Evolutionary conservation across 352 stramenopile species (phyloP).

Genomic region (Phytophthora cryptogea): DNA sequence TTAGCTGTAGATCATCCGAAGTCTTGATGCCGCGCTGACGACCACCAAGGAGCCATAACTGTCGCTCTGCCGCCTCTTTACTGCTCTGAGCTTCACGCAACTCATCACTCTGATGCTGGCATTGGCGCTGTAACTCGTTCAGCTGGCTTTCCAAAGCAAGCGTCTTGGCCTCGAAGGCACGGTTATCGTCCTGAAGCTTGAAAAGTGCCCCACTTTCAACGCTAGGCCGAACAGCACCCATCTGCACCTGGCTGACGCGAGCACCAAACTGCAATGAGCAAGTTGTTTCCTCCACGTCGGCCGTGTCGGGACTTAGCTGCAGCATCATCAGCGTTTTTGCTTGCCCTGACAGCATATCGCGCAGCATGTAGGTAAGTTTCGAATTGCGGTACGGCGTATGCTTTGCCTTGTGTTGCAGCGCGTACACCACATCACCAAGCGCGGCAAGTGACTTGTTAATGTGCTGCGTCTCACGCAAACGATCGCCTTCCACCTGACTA

Average conservation of each 20-base stretch:
- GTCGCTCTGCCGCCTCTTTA: slow-evolving; percentile 48
- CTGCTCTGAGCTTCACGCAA: slow-evolving; percentile 45
- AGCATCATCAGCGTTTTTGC: slow-evolving; percentile 94
- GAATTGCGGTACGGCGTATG: slow-evolving; percentile 96
- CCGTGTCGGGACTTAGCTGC: slow-evolving; percentile 81
- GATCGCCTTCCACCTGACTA: slow-evolving; percentile 83
- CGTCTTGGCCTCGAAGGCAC: slow-evolving; percentile 44
- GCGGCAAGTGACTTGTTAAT: slow-evolving; percentile 99
- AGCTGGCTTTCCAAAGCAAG: slow-evolving; percentile 36
- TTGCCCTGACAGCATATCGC: slow-evolving; percentile 90
- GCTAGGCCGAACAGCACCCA: slow-evolving; percentile 82
- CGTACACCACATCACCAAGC: slow-evolving; percentile 97
- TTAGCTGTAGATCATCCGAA: slow-evolving; percentile 32
- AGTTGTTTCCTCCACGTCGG: slow-evolving; percentile 87
- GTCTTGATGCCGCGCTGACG: slow-evolving; percentile 29
- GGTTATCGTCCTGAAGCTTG: slow-evolving; percentile 72
- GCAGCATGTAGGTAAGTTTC: slow-evolving; percentile 94
- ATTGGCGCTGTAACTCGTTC: slow-evolving; percentile 51
- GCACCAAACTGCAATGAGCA: slow-evolving; percentile 91
- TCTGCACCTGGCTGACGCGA: slow-evolving; percentile 89
- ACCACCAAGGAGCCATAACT: slow-evolving; percentile 51
- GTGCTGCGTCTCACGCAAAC: slow-evolving; percentile 96
- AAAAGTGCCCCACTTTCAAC: slow-evolving; percentile 81
- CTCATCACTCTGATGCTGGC: slow-evolving; percentile 52
- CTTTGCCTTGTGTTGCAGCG: slow-evolving; percentile 90